Conservation (phyloP, 495 filamentous ascomycete species). For the Penicillium cataractarum region DNA sequence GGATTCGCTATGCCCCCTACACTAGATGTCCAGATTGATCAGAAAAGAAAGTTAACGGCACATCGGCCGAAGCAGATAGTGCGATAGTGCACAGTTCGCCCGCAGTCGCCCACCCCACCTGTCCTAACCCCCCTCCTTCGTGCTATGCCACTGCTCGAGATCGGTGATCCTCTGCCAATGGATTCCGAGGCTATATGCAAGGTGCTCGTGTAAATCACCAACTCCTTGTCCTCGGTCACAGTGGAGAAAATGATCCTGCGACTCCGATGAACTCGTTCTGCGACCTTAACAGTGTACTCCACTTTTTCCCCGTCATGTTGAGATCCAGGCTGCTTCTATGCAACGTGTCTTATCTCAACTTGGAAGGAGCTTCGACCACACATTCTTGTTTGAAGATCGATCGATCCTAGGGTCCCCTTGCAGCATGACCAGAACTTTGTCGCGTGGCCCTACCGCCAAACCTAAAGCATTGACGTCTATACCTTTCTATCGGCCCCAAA, state of each 20-base stretch:
- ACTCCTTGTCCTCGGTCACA: slow-evolving; percentile 12
- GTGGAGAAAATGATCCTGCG: background rate
- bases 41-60: slow-evolving; percentile 2
- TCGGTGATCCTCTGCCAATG: slow-evolving; percentile 13
- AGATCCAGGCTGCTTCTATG: slow-evolving; percentile 3
- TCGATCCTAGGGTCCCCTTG: slow-evolving; percentile 10
- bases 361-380: slow-evolving; percentile 10
- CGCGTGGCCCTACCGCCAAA: slow-evolving; percentile 5
- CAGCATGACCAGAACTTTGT: background rate
- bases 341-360: slow-evolving; percentile 2
- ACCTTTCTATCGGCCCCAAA: too few relatives aligned
- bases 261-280: too few relatives aligned
- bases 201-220: slow-evolving; percentile 24
- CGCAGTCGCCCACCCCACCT: slow-evolving; percentile 16
- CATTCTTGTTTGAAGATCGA: slow-evolving; percentile 4
- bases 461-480: background rate
- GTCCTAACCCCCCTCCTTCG: background rate
- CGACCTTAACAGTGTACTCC: background rate
- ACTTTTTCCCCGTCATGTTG: slow-evolving; percentile 3
- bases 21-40: slow-evolving; percentile 20
- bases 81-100: slow-evolving; percentile 23
- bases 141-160: slow-evolving; percentile 1
- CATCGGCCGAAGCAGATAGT: slow-evolving; percentile 16
- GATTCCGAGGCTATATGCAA: slow-evolving; percentile 25
- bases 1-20: slow-evolving; percentile 24